Conservation (phyloP, 2,329 filamentous ascomycete genomes). For the Celoporthe dispersa region DNA sequence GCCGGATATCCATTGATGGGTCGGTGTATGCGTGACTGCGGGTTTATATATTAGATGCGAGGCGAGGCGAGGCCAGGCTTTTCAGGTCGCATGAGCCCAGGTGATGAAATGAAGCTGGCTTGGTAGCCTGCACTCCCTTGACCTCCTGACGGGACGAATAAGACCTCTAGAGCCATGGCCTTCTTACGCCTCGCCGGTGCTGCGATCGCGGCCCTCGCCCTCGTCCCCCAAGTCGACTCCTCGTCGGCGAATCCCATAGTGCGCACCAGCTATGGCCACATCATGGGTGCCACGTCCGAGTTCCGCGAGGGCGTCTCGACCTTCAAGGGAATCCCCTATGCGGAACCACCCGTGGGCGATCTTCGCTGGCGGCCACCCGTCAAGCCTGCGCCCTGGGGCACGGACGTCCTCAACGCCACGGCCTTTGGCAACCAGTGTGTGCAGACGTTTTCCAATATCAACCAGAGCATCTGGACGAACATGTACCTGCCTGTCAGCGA, state of each 20-base stretch:
- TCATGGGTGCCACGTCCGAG: conserved; percentile 7
- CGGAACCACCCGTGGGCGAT: conserved; percentile 66
- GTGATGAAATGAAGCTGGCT: neutral
- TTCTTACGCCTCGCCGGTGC: neutral
- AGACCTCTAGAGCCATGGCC: neutral
- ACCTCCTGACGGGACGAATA: neutral
- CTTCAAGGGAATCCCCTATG: conserved; percentile 66
- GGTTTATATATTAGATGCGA: neutral
- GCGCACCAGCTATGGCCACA: conserved; percentile 12
- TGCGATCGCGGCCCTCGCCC: conserved; percentile 6
- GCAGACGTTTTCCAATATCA: conserved; percentile 32
- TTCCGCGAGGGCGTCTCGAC: conserved; percentile 11
- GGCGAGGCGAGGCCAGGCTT: neutral
- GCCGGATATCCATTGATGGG: neutral
- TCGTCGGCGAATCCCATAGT: neutral
- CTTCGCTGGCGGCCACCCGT: conserved; percentile 69
- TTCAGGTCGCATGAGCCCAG: neutral
- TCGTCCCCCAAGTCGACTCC: neutral
- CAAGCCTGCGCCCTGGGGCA: conserved; percentile 53
- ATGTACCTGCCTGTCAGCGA: conserved; percentile 44
- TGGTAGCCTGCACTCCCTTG: neutral
- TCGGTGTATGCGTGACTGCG: neutral
- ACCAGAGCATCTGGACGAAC: conserved; percentile 34
- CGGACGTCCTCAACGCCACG: conserved; percentile 54
- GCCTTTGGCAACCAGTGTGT: conserved; percentile 40